Base-by-base conservation (phyloP, 306 rosid species). In the Adenanthera pavonina region DNA sequence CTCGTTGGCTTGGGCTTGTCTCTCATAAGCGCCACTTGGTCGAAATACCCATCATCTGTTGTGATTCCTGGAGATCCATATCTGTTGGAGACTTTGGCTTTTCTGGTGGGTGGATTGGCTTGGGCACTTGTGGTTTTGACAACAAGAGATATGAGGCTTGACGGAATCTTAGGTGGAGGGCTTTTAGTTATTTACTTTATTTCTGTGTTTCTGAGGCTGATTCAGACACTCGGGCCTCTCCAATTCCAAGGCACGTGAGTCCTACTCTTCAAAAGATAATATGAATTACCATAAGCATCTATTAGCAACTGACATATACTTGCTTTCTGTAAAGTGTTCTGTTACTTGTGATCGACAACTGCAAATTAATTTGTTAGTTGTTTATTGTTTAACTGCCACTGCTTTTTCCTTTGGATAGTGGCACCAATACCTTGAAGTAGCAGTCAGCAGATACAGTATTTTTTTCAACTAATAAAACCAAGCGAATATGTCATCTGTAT, bases 1-100 rank as follows among this genome's bases (percentile, higher is more conserved):
- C 85, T 86, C 4, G 16, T 88, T 79, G 91, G 91, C 33, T 82
- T 89, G 54, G 92, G 92, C 6, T 77, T 86, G 73, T 86, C 88
- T 35, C 88, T 89, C 80, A 69, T 82, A 4, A 43, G 48, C 36
- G 40, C 87, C 7, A 48, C 85, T 69, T 89, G 87, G 90, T 70
- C 82, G 20, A 68, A 84, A 15, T 89, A 82, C 61, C 87, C 92
- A 19, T 82, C 78, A 19, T 65, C 84, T 79, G 60, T 86, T 69
- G 76, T 47, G 80, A 80, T 89, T 5, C 78, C 87, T 47, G 82
- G 69, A 74, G 92, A 89, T 69, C 90, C 88, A 36, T 86, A 89
- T 83, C 81, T 89, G 25, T 73, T 89, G 84, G 90, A 89, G 67
- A 89, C 92, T 35, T 30, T 89, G 57, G 84, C 75, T 11, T 69